Conservation (phyloP, 2,329 filamentous ascomycete genomes). For the Colletotrichum sp. region DNA sequence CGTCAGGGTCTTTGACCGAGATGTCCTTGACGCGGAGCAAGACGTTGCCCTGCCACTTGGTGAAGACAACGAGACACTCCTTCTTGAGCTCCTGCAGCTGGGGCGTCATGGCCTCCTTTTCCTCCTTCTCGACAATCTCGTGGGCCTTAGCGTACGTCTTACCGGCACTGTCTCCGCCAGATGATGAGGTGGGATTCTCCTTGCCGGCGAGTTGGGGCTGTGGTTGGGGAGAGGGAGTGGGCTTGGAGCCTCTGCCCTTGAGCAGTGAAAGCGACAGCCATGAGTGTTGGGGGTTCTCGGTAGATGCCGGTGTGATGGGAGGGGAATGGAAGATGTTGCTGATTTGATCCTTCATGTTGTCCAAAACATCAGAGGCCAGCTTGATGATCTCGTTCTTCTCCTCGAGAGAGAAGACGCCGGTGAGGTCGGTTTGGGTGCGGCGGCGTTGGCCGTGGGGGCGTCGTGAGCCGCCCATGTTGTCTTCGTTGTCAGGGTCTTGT, state of each 20-base stretch:
- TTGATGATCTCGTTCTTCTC: slow-evolving; percentile 59
- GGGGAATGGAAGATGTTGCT: slow-evolving; percentile 57
- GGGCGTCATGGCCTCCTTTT: slow-evolving; percentile 31
- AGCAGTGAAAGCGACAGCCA: slow-evolving; percentile 41
- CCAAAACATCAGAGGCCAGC: slow-evolving; percentile 57
- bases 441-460: slow-evolving; percentile 12
- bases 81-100: slow-evolving; percentile 64
- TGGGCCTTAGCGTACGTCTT: slow-evolving; percentile 30
- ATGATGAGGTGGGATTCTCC: background rate
- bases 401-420: slow-evolving; percentile 48
- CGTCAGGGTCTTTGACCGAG: slow-evolving; percentile 50
- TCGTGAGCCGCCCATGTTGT: slow-evolving; percentile 12
- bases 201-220: slow-evolving; percentile 12
- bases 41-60: slow-evolving; percentile 79
- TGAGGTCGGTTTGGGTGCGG: slow-evolving; percentile 49
- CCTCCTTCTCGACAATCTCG: slow-evolving; percentile 34
- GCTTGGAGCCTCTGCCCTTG: slow-evolving; percentile 17
- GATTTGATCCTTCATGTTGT: slow-evolving; percentile 60
- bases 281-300: slow-evolving; percentile 34
- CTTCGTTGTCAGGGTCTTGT: slow-evolving; percentile 6
- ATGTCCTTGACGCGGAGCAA: slow-evolving; percentile 75
- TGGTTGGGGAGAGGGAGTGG: background rate
- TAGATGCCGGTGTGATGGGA: slow-evolving; percentile 34
- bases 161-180: slow-evolving; percentile 17
- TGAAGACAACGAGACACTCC: slow-evolving; percentile 73